Percentiles rank a stretch among this genome's conserved stretches.
phyloP scores from a whole-genome alignment of 257 asterid species.

The Lithospermum erythrorhizon region DNA sequence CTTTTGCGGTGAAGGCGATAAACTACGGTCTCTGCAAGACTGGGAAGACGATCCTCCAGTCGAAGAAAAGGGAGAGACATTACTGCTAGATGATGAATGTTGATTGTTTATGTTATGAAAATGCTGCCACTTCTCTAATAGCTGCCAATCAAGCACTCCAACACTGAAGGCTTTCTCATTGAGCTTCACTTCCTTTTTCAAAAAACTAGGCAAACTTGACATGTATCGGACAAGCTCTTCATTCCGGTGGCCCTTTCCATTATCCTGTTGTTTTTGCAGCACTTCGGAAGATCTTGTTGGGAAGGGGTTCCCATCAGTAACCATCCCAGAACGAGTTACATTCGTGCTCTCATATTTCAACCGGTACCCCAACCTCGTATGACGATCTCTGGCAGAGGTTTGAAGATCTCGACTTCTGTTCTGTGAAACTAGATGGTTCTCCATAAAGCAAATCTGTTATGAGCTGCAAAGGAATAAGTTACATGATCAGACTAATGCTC shows the following conservation, averaged over 20 bases:
- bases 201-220: conserved; percentile 65
- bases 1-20: conserved; percentile 18
- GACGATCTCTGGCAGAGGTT: conserved; percentile 7
- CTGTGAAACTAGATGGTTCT: neutral
- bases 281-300: conserved; percentile 19
- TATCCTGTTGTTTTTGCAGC: conserved; percentile 24
- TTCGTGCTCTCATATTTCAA: conserved; percentile 33
- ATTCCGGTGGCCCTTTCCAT: conserved; percentile 16
- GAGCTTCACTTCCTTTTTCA: conserved; percentile 41
- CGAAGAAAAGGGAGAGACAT: conserved; percentile 23
- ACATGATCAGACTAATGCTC: neutral
- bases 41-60: conserved; percentile 34
- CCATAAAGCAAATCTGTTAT: neutral
- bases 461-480: neutral
- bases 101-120: conserved; percentile 14
- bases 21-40: conserved; percentile 21
- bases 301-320: conserved; percentile 13
- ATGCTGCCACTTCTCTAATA: conserved; percentile 60
- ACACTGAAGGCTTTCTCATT: conserved; percentile 52
- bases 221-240: conserved; percentile 71
- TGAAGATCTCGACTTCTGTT: conserved; percentile 14
- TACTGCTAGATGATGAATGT: conserved; percentile 34
- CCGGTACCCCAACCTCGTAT: conserved; percentile 35
- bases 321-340: conserved; percentile 20
- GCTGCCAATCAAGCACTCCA: conserved; percentile 74